phyloP scores from a whole-genome alignment of 257 asterid genomes.

The Nicotiana noctiflora region DNA sequence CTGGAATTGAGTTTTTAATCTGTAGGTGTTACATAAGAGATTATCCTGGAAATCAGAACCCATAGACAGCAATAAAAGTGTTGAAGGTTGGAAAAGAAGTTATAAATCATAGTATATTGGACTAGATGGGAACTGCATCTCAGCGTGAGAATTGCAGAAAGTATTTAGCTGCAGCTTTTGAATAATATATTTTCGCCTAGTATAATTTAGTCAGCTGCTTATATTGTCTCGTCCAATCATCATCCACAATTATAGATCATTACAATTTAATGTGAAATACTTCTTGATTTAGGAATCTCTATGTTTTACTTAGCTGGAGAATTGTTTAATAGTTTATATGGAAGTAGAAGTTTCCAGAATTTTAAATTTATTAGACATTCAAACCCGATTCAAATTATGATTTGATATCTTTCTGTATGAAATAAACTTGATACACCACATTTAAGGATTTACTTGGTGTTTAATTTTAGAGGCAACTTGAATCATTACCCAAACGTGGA shows the following conservation, averaged over 20 bases:
- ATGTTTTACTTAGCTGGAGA: neutral
- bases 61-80: neutral
- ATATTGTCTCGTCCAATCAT: neutral
- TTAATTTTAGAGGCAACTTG: neutral
- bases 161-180: neutral
- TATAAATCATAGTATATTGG: neutral
- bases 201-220: neutral
- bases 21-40: neutral
- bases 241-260: neutral
- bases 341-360: neutral
- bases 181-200: neutral
- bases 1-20: neutral
- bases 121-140: neutral
- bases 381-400: neutral
- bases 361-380: neutral
- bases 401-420: neutral
- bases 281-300: constrained; percentile 1
- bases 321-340: neutral
- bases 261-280: neutral
- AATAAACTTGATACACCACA: neutral
- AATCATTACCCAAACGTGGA: neutral
- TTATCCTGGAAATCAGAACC: neutral
- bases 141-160: neutral
- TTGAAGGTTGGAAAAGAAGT: neutral
- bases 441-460: neutral